Base-by-base conservation (phyloP, 306 rosid genomes). In the Heteromeles arbutifolia region DNA sequence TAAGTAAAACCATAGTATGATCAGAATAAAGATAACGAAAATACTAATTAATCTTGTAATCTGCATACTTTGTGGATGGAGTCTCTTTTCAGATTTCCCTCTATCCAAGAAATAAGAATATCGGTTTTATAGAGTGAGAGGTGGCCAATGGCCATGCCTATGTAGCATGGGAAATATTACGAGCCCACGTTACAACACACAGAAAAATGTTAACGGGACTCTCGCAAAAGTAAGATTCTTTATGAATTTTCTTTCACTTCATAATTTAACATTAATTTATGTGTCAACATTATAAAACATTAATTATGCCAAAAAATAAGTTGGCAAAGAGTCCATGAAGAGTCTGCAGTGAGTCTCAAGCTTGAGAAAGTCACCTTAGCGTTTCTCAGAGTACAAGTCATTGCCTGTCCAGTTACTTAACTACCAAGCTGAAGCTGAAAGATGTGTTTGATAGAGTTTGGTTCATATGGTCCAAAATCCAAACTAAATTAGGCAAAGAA, bases 11-110 rank as follows among this genome's bases (percentile, higher is more conserved):
- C 63, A 68, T 13, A 45, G 21, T 67, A 11, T 68, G 65, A 76
- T 53, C 70, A 71, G 39, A 43, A 78, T 73, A 70, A 74, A 61
- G 73, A 76, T 39, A 57, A 44, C 19, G 14, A 45, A 12, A 80
- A 73, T 82, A 64, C 76, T 79, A 25, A 12, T 73, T 61, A 61
- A 53, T 84, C 73, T 82, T 52, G 78, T 79, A 81, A 81, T 86
- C 80, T 79, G 91, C 72, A 78, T 73, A 56, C 83, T 45, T 69
- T 83, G 74, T 81, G 74, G 89, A 80, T 81, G 73, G 79, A 70
- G 86, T 74, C 81, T 71, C 81, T 83, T 83, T 83, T 78, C 88
- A 87, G 82, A 73, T 85, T 81, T 82, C 77, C 67, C 77, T 80
- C 14, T 34, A 68, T 75, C 84, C 88, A 80, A 87, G 81, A 85